These are phyloP conservation scores for Ustilago nuda DNA, from an alignment of 1,284 basidiomycete species.

Conservation along the genomic window DNA sequence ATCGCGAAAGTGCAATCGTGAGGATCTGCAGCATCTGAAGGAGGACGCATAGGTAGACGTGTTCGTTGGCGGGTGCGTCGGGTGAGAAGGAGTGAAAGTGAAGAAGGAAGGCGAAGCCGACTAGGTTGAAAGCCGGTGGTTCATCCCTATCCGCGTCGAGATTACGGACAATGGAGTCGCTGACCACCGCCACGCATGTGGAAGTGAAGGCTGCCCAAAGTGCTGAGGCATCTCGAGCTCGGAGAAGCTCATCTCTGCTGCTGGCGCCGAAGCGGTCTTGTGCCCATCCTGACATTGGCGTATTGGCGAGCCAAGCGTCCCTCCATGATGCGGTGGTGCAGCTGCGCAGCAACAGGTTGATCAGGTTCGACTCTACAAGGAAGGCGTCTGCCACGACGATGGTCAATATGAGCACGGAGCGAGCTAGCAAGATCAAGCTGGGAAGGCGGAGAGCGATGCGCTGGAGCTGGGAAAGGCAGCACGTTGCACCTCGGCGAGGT, in stretches of 20 bases:
- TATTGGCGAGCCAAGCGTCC: constrained; percentile 41
- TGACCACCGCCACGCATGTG: constrained; percentile 46
- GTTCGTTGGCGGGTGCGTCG: constrained; percentile 52
- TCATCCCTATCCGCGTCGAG: constrained; percentile 57
- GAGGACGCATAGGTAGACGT: constrained; percentile 61
- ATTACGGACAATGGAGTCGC: constrained; percentile 47
- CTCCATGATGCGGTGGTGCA: constrained; percentile 32
- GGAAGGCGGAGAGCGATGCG: constrained; percentile 56
- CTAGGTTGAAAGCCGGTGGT: constrained; percentile 61
- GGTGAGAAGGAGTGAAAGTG: constrained; percentile 57
- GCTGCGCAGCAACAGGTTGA: constrained; percentile 18
- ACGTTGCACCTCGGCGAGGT: constrained; percentile 49
- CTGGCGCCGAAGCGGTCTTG: constrained; percentile 32
- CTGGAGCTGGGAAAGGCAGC: constrained; percentile 32
- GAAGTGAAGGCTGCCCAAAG: constrained; percentile 52
- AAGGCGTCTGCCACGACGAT: constrained; percentile 45
- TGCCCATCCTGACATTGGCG: constrained; percentile 41
- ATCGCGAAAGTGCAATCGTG: constrained; percentile 33
- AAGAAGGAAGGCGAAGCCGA: constrained; percentile 60
- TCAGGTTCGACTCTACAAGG: constrained; percentile 16
- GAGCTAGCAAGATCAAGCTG: constrained; percentile 46
- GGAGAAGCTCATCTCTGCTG: constrained; percentile 36
- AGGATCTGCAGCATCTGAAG: constrained; percentile 59
- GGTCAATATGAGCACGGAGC: constrained; percentile 42
- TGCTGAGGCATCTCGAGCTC: constrained; percentile 44